Evolutionary conservation across 345 rosid genomes (phyloP), one percentile per base, ranked within the genome.

Genomic region (Bretschneidera sinensis): DNA sequence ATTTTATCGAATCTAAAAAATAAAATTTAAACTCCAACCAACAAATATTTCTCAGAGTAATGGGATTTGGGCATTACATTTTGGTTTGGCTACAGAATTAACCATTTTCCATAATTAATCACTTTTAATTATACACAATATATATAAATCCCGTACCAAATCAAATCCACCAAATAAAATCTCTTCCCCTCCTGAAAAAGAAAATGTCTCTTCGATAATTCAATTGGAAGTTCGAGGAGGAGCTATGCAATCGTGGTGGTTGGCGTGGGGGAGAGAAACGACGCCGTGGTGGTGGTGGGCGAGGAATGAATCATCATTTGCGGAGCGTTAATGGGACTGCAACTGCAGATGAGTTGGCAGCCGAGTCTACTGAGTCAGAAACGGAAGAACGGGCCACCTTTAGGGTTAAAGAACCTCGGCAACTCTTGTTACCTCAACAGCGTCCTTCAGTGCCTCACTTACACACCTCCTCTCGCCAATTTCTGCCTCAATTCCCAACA

Each of bases 381-480:
- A 65, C 85, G 96, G 61, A 83, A 83, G 63, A 81, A 73, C 48
- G 85, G 92, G 9, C 89, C 91, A 33, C 99, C 99, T 14, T 63
- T 95, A 81, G 98, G 99, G 76, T 76, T 95, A 57, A 78, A 69
- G 55, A 95, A 95, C 71, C 97, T 95, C 75, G 96, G 99, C 75
- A 95, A 95, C 78, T 78, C 96, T 28, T 95, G 99, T 59, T 95
- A 95, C 71, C 89, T 95, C 68, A 95, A 95, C 77, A 85, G 95
- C 82, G 99, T 83, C 25, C 84, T 83, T 51, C 87, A 88, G 80
- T 89, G 99, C 61, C 99, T 95, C 66, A 95, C 99, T 58, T 86
- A 86, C 79, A 91, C 99, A 54, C 96, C 99, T 63, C 99, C 99
- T 18, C 81, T 95, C 49, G 99, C 99, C 60, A 88, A 95, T 84